phyloP scores from a whole-genome alignment of 768 basidiomycete genomes.

The Suillus bovinus region DNA sequence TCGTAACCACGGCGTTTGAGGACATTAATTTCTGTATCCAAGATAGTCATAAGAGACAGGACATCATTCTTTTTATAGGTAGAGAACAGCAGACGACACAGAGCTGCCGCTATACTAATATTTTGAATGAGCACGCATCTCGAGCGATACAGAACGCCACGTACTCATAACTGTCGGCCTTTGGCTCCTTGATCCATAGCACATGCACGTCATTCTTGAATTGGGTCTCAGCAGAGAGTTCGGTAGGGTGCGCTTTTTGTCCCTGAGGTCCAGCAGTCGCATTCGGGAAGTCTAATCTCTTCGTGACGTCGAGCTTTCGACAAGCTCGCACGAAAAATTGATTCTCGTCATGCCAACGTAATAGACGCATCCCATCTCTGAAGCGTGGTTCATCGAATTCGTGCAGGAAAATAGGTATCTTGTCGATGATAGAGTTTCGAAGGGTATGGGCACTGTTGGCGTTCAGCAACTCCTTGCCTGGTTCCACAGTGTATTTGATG shows the following conservation, averaged over 20 bases:
- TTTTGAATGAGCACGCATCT: conserved; percentile 10
- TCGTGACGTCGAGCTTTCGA: conserved; percentile 57
- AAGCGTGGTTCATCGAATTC: conserved; percentile 64
- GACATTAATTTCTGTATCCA: conserved; percentile 82
- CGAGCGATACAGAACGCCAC: conserved; percentile 29
- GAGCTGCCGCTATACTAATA: conserved; percentile 73
- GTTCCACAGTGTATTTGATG: conserved; percentile 65
- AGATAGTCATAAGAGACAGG: conserved; percentile 83
- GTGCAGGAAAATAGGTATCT: conserved; percentile 83
- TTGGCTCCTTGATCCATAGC: conserved; percentile 67
- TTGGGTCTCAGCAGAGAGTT: conserved; percentile 65
- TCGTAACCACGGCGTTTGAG: conserved; percentile 81
- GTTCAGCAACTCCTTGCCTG: conserved; percentile 44
- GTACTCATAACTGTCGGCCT: conserved; percentile 86
- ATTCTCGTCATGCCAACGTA: conserved; percentile 54
- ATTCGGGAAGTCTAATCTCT: conserved; percentile 52
- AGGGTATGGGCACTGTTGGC: conserved; percentile 41
- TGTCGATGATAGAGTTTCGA: conserved; percentile 65
- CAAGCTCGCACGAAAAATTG: conserved; percentile 69
- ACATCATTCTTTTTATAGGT: conserved; percentile 79
- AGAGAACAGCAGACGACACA: conserved; percentile 76
- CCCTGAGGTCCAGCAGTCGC: not conserved
- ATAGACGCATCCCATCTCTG: conserved; percentile 52
- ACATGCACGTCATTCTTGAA: conserved; percentile 47
- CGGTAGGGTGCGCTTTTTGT: conserved; percentile 37